phyloP scores from a whole-genome alignment of 2,329 filamentous ascomycete genomes.

The Clonostachys solani region DNA sequence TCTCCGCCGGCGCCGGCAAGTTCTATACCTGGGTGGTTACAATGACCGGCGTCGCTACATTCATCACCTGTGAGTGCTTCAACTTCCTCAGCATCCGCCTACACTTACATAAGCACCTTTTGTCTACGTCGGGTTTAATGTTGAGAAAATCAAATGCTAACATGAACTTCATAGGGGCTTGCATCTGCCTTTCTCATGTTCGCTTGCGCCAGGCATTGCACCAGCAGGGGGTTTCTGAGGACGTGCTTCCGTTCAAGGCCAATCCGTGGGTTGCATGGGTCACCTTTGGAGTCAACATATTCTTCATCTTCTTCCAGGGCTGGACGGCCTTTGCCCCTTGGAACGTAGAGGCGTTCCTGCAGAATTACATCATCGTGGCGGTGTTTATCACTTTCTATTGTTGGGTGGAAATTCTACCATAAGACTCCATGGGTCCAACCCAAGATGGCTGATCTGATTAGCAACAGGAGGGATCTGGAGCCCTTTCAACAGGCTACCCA shows the following conservation, averaged over 20 bases:
- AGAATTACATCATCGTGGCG: no score
- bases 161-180: no score
- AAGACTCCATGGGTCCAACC: no score
- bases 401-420: no score
- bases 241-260: constrained; percentile 52
- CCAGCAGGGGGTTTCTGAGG: constrained; percentile 48
- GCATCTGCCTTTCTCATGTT: no score
- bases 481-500: no score
- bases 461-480: no score
- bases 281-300: constrained; percentile 57
- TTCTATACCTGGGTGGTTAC: constrained; percentile 70
- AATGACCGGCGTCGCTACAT: constrained; percentile 64
- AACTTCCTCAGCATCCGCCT: constrained; percentile 66
- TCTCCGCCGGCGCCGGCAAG: constrained; percentile 60
- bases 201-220: constrained; percentile 59
- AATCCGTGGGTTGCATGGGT: constrained; percentile 53
- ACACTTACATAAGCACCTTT: no score
- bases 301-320: constrained; percentile 56
- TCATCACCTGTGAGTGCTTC: constrained; percentile 68
- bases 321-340: constrained; percentile 58
- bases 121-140: no score
- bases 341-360: constrained; percentile 17
- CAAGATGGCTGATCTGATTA: no score
- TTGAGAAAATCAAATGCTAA: no score
- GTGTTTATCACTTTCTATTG: no score